Conservation (phyloP, 2,329 filamentous ascomycete species). For the Verruconis gallopava region DNA sequence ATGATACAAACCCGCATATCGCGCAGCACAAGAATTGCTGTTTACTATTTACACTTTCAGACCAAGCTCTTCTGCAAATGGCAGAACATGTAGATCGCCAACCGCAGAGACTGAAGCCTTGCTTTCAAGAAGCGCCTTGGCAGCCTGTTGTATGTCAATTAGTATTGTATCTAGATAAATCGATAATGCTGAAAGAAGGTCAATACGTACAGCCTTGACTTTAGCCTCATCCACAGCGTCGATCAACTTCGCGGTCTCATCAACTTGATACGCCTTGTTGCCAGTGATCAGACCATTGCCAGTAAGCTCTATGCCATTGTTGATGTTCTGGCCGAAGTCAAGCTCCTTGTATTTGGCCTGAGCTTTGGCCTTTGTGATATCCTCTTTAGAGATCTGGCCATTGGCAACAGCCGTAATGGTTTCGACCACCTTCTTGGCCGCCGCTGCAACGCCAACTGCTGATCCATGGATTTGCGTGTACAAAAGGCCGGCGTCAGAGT, state of each 20-base stretch:
- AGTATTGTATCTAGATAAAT: constrained; percentile 1
- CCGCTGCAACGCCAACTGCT: constrained; percentile 58
- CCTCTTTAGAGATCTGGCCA: constrained; percentile 66
- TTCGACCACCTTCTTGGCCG: constrained; percentile 65
- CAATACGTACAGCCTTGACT: constrained; percentile 63
- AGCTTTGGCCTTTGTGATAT: constrained; percentile 81
- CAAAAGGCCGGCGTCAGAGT: constrained; percentile 89
- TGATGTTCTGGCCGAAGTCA: constrained; percentile 65
- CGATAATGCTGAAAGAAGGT: not conserved
- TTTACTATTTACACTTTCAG: constrained; percentile 67
- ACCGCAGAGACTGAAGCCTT: constrained; percentile 84
- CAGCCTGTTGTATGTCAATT: constrained; percentile 48
- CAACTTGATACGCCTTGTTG: constrained; percentile 72
- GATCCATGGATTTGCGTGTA: constrained; percentile 68
- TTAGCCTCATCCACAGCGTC: constrained; percentile 72
- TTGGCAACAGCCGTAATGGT: constrained; percentile 68
- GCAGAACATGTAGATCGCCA: constrained; percentile 81
- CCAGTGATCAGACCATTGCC: constrained; percentile 73
- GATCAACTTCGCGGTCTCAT: constrained; percentile 64
- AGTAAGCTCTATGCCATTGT: constrained; percentile 66
- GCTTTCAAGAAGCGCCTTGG: constrained; percentile 73
- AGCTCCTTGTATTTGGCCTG: constrained; percentile 88
- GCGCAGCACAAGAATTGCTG: no score
- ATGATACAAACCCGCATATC: no score
- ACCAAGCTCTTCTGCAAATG: constrained; percentile 87